Base-by-base conservation (phyloP, 768 basidiomycete species). In the Termitomyces sp. region DNA sequence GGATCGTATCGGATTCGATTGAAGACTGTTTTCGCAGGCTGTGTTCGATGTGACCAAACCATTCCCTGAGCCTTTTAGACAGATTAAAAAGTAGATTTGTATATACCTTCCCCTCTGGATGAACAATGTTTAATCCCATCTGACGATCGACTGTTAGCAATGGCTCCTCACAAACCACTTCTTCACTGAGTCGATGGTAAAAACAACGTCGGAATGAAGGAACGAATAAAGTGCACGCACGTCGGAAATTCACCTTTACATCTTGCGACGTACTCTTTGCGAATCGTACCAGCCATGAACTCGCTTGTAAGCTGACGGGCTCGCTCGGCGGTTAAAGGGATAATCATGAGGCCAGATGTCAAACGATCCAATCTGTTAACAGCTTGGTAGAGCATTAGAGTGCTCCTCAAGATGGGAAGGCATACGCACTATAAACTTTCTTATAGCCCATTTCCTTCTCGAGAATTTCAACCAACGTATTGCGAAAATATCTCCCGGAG, bases 121-220 rank as follows among this genome's bases (percentile, higher is more conserved):
- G 93, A 16, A 98, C 92, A 54, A 98, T 89, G 61, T 98, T 98
- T 48, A 99, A 73, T 4, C 97, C 97, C 87, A 98, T 95, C 69
- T 98, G 95, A 54, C 95, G 81, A 73, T 99, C 97, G 1, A 98
- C 86, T 0, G 94, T 95, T 58, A 99, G 72, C 7, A 99, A 74
- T 1, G 94, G 92, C 67, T 93, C 79, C 60, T 95, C 92, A 60
- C 94, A 94, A 0, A 80, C 71, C n/a, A 93, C 74, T 67, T 95
- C 90, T 55, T 82, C 88, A 44, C 95, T 95, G 55, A 6, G 27
- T 41, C 8, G 45, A 41, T 18, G 12, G 13, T 47, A 18, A 44
- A 57, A 22, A 36, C 8, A 13, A 24, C 13, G 5, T 31, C 5
- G 8, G 45, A 42, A 16, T n/a, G 33, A 31, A 8, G 20, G 24